Percentiles rank a stretch among this genome's conserved stretches.
Evolutionary conservation across 305 asterid genomes (phyloP).

Genomic region (Solanum hybrid): DNA sequence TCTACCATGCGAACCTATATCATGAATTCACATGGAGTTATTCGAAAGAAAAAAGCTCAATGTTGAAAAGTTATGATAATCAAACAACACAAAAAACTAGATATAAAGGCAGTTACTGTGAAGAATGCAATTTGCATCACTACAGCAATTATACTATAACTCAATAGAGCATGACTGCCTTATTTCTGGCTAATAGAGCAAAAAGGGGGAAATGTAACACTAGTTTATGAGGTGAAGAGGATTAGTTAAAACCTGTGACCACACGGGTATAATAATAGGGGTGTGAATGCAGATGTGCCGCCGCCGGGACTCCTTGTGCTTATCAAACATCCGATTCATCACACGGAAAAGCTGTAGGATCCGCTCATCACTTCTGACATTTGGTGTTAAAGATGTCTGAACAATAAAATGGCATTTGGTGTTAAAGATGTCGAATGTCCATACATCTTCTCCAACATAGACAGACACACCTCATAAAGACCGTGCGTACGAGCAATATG

Average conservation of each 20-base stretch:
- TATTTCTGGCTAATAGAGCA: background rate
- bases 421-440: slow-evolving; percentile 85
- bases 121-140: background rate
- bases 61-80: background rate
- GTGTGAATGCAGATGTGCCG: slow-evolving; percentile 96
- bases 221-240: background rate
- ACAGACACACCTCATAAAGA: slow-evolving; percentile 85
- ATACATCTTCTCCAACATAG: slow-evolving; percentile 91
- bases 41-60: background rate
- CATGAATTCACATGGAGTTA: slow-evolving; percentile 1
- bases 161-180: background rate
- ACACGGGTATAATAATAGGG: slow-evolving; percentile 95
- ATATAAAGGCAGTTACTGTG: background rate
- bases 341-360: slow-evolving; percentile 97
- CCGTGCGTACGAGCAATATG: slow-evolving; percentile 94
- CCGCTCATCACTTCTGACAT: slow-evolving; percentile 99
- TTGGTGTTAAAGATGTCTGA: slow-evolving; percentile 97
- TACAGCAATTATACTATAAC: background rate
- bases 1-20: slow-evolving; percentile 98
- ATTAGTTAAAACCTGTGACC: slow-evolving; percentile 80
- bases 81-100: background rate
- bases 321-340: slow-evolving; percentile 96
- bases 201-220: background rate
- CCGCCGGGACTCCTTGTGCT: slow-evolving; percentile 96
- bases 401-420: slow-evolving; percentile 89